Evolutionary conservation across 2,329 filamentous ascomycete genomes (phyloP).

Genomic region (Calonectria pseudoreteaudii): DNA sequence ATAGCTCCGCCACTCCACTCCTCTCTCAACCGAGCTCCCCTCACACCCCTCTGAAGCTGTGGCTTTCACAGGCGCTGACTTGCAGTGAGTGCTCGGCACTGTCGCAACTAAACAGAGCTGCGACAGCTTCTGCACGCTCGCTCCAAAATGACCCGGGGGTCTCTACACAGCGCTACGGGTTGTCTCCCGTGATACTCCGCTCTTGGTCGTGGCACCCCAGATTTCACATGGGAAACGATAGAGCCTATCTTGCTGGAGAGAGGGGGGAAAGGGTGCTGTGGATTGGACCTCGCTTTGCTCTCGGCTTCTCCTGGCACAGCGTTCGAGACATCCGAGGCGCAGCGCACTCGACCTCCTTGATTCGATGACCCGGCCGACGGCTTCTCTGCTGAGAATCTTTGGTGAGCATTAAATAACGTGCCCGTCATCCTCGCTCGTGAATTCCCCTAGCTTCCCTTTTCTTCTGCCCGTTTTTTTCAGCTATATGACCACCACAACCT

Average conservation of each 20-base stretch:
- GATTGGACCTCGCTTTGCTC: neutral
- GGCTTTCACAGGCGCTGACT: neutral
- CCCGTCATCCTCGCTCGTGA: neutral
- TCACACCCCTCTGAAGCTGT: neutral
- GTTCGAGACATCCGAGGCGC: constrained; percentile 6
- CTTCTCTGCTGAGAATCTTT: neutral
- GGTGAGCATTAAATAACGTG: constrained; percentile 16
- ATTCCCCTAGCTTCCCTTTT: neutral
- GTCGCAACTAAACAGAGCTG: neutral
- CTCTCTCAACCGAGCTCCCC: neutral
- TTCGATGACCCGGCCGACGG: neutral
- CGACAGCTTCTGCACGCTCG: neutral
- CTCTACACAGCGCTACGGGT: neutral
- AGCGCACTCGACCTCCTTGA: neutral
- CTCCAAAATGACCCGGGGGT: neutral
- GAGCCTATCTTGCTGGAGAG: neutral
- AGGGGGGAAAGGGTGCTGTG: neutral
- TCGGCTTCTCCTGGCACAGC: constrained; percentile 13
- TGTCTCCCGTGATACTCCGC: constrained; percentile 11
- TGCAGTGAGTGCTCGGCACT: neutral
- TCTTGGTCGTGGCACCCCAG: constrained; percentile 4
- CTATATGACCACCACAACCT: neutral
- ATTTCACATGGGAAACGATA: constrained; percentile 21
- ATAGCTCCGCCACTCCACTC: neutral
- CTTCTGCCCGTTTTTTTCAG: neutral